Base-by-base conservation (phyloP, 176 grass and related monocot genomes). In the Ampelocalamus luodianensis region DNA sequence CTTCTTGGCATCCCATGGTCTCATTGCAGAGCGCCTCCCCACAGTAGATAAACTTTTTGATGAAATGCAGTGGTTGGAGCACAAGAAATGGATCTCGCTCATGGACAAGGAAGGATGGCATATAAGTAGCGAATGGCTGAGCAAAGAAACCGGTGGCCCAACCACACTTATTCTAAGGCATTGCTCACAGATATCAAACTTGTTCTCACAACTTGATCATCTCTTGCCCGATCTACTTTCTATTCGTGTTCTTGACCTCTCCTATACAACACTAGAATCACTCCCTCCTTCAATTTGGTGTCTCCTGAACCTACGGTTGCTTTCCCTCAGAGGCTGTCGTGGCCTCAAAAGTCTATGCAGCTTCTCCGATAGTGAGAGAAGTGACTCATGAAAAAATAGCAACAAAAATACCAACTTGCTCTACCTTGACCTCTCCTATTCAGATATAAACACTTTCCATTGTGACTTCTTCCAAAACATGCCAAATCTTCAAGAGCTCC, bases 171-270 rank as follows among this genome's bases (percentile, higher is more conserved):
- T 71, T 26, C 20, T 71, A 14, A 71, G 68, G 10, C 4, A 14
- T 15, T 71, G 42, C 68, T 27, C 12, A 3, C 42, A 29, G 29
- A 29, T 29, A 10, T 29, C 29, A 29, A 29, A 29, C 43, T 9
- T 49, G 1, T 4, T 72, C 8, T 26, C 42, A 0, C 22, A 26
- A 4, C 4, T 48, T 15, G 5, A 15, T 6, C 11, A 17, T 1
- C 27, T 70, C 18, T 70, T 70, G 18, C 38, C 67, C 8, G 44
- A 43, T 2, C 18, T 70, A 1, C 8, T 0, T 1, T 43, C 0
- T 12, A 16, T 70, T n/a, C 67, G 67, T 23, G 38, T 64, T 55
- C 85, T 87, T 37, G 69, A 87, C 14, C 59, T 87, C 36, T 87
- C 85, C 18, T 74, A 67, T 38, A 66, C 85, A 23, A 16, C 46